Evolutionary conservation across 805 yeast genomes (phyloP), one percentile per base, ranked within the genome.

Genomic region (Candida koratica): DNA sequence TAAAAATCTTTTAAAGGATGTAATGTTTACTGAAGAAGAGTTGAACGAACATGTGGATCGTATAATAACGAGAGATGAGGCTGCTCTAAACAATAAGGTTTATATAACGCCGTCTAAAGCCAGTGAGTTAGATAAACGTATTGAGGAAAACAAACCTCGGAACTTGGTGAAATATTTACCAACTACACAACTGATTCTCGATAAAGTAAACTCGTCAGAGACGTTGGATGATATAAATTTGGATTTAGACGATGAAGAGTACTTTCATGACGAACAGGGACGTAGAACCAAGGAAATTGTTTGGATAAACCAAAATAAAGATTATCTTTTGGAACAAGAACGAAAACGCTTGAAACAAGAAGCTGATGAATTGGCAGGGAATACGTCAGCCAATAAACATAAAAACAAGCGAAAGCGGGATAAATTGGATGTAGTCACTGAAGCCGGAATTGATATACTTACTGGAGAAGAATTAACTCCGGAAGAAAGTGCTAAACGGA

Each of bases 271-370:
- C 36, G 87, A 81, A 34, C 96, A 89, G 43, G 70, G 64, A 38
- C 55, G 81, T 44, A 34, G 12, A 6, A 16, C 11, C 10, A 93
- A 90, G 56, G 89, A 87, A 47, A 71, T 83, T 41, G 76, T 89
- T 3, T 93, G 98, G 97, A 79, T 84, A 36, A 89, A 93, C 2
- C 69, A 86, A 25, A 89, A 94, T 58, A 84, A 84, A 41, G 97
- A 89, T 18, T 93, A 77, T 53, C 61, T 93, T 37, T 55, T 86
- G 6, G 93, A 83, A 32, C 95, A 87, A 58, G 97, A 90, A 49
- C 76, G 77, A 47, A 88, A 86, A 52, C 67, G 89, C 43, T 67
- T 90, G 41, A 86, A 89, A 55, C 72, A 73, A 35, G 95, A 88
- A 54, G 93, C 95, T 0, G 97, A 93, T 60, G 77, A 75, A 41